Conservation (phyloP, 768 basidiomycete genomes). For the Xerocomus brunneocitrinus region DNA sequence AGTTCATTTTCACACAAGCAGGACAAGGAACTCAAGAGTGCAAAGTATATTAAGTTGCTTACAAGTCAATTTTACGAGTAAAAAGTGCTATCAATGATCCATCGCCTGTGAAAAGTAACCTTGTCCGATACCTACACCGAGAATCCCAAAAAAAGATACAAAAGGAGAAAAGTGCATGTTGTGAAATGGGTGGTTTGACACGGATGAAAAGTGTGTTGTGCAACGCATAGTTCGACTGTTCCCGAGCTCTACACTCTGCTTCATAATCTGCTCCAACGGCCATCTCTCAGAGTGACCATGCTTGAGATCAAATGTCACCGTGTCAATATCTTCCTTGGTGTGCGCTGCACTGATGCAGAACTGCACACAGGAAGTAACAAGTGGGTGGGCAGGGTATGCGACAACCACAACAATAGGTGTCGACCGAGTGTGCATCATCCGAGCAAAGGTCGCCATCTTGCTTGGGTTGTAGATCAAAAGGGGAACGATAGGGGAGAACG, state of each 20-base stretch:
- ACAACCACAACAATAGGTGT: constrained; percentile 88
- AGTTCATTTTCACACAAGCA: too few relatives aligned
- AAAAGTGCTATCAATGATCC: too few relatives aligned
- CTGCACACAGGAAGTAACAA: constrained; percentile 82
- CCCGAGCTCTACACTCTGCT: constrained; percentile 68
- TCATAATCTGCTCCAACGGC: constrained; percentile 69
- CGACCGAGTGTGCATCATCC: constrained; percentile 74
- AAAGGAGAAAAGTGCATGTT: too few relatives aligned
- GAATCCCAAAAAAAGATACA: too few relatives aligned
- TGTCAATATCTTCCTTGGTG: constrained; percentile 95
- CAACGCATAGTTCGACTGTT: too few relatives aligned
- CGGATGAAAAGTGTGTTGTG: too few relatives aligned
- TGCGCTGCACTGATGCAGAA: constrained; percentile 95
- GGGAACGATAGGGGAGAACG: constrained; percentile 90
- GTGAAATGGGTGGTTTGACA: too few relatives aligned
- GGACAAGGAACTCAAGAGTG: too few relatives aligned
- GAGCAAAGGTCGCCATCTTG: constrained; percentile 89
- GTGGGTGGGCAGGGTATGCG: constrained; percentile 84
- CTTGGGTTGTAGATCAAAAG: constrained; percentile 88
- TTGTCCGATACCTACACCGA: too few relatives aligned
- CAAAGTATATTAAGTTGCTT: too few relatives aligned
- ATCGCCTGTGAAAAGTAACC: too few relatives aligned
- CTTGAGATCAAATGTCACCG: constrained; percentile 88
- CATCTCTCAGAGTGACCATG: constrained; percentile 70
- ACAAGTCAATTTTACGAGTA: too few relatives aligned